Evolutionary conservation across 2,329 filamentous ascomycete genomes (phyloP), one percentile per base, ranked within the genome.

Genomic region (Capronia americana): DNA sequence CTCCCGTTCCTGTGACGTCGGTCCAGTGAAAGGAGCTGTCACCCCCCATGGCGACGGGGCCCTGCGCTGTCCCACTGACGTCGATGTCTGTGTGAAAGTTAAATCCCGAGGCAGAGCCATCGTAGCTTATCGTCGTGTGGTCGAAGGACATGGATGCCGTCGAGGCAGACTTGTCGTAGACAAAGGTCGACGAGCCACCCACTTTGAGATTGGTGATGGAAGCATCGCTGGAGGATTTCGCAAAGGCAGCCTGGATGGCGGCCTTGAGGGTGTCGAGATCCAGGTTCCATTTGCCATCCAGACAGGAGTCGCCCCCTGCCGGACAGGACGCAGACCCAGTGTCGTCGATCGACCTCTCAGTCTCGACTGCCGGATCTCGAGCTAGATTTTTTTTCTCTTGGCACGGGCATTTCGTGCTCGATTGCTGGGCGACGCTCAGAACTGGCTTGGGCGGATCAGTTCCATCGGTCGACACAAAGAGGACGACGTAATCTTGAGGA

Each of bases 401-500:
- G 51, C 51, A n/a, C 17, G 24, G 17, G 26, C 51, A 55, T 26
- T 34, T 55, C 26, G 12, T n/a, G 26, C 51, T 55, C 24, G 51
- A 55, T 20, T 28, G 24, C 51, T 3, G 26, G 23, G 24, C 26
- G 11, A 55, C 28, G 10, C 1, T 55, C 28, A 55, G 10, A 4
- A 30, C 28, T 12, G 28, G 51, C n/a, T 20, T 32, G 26, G 24
- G 23, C 14, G 51, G 51, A 11, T 28, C 26, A 11, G 8, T 17
- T 20, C 17, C 51, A 34, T 55, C 51, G 24, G 51, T 55, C 8
- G 51, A 55, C 12, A 55, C 51, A 32, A 55, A n/a, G 26, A 55
- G 51, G 12, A 55, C 1, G 8, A 55, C 17, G 28, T 55, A 32
- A 8, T 55, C 51, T 32, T 55, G 51, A 32, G 24, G 51, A 20